Percentiles rank a stretch among this genome's conserved stretches.
These are phyloP conservation scores for Boletus reticuloceps DNA, from an alignment of 768 basidiomycete species.

Conservation along the genomic window DNA sequence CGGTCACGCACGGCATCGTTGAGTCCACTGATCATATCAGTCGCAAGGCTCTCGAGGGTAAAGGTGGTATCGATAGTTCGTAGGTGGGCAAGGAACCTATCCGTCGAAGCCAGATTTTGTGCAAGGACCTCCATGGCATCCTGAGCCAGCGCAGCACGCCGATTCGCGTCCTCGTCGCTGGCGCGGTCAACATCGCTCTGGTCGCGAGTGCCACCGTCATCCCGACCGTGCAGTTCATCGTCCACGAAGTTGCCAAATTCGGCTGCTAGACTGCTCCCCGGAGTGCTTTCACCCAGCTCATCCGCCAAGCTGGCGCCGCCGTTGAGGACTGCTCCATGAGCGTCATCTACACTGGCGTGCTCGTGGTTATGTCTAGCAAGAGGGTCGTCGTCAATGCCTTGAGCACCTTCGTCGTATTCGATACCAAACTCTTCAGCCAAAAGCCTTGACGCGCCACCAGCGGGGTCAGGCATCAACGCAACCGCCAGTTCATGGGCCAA, in stretches of 20 bases:
- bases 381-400: slow-evolving; percentile 57
- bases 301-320: slow-evolving; percentile 41
- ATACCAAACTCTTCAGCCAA: slow-evolving; percentile 88
- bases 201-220: slow-evolving; percentile 11
- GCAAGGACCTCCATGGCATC: slow-evolving; percentile 76
- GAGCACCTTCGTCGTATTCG: slow-evolving; percentile 84
- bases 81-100: slow-evolving; percentile 71
- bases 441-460: slow-evolving; percentile 62
- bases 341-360: slow-evolving; percentile 27
- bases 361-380: slow-evolving; percentile 28
- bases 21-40: slow-evolving; percentile 72
- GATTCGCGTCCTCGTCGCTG: slow-evolving; percentile 27
- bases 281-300: slow-evolving; percentile 32
- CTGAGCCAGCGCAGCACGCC: slow-evolving; percentile 26
- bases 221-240: slow-evolving; percentile 14
- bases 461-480: slow-evolving; percentile 86
- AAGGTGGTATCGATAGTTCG: slow-evolving; percentile 58
- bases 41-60: slow-evolving; percentile 65
- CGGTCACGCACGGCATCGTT: slow-evolving; percentile 75
- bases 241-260: slow-evolving; percentile 22
- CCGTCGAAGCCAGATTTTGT: slow-evolving; percentile 72
- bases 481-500: slow-evolving; percentile 86
- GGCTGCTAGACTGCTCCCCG: slow-evolving; percentile 19
- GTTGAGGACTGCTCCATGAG: slow-evolving; percentile 27
- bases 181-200: slow-evolving; percentile 8